phyloP scores from a whole-genome alignment of 2,329 filamentous ascomycete species.

The Xylariaceae sp. region DNA sequence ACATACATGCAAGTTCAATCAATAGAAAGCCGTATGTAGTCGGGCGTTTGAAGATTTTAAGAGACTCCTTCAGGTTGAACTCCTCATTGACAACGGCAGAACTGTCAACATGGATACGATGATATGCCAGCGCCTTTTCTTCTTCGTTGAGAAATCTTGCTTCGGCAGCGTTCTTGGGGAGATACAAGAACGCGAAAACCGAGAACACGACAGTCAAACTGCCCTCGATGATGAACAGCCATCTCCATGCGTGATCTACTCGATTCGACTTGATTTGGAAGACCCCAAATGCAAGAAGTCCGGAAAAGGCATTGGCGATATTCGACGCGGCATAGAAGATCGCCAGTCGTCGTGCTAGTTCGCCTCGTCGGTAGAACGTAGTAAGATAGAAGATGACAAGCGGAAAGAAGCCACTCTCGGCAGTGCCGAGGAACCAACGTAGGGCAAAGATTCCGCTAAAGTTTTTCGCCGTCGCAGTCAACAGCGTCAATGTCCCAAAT shows the following conservation, averaged over 20 bases:
- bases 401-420: slow-evolving; percentile 68
- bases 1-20: slow-evolving; percentile 44
- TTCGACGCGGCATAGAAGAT: slow-evolving; percentile 75
- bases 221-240: slow-evolving; percentile 50
- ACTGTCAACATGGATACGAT: slow-evolving; percentile 73
- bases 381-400: slow-evolving; percentile 58
- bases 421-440: slow-evolving; percentile 68
- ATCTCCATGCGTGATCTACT: slow-evolving; percentile 43
- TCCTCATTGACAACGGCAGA: slow-evolving; percentile 59
- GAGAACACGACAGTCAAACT: slow-evolving; percentile 59
- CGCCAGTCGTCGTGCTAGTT: slow-evolving; percentile 67
- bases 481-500: slow-evolving; percentile 64
- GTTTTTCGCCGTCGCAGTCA: slow-evolving; percentile 54
- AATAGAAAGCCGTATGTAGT: slow-evolving; percentile 48
- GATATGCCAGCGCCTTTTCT: slow-evolving; percentile 66
- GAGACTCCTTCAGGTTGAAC: slow-evolving; percentile 49
- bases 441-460: slow-evolving; percentile 66
- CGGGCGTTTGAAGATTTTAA: slow-evolving; percentile 51
- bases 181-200: slow-evolving; percentile 65
- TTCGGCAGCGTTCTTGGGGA: slow-evolving; percentile 62
- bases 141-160: slow-evolving; percentile 64
- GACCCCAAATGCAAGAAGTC: slow-evolving; percentile 46
- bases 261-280: slow-evolving; percentile 44
- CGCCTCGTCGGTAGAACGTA: slow-evolving; percentile 68
- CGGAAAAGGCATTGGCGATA: slow-evolving; percentile 62